Percentiles rank a stretch among this genome's conserved stretches.
Evolutionary conservation across 352 stramenopile genomes (phyloP).

Genomic region (Phytophthora agathidicida): DNA sequence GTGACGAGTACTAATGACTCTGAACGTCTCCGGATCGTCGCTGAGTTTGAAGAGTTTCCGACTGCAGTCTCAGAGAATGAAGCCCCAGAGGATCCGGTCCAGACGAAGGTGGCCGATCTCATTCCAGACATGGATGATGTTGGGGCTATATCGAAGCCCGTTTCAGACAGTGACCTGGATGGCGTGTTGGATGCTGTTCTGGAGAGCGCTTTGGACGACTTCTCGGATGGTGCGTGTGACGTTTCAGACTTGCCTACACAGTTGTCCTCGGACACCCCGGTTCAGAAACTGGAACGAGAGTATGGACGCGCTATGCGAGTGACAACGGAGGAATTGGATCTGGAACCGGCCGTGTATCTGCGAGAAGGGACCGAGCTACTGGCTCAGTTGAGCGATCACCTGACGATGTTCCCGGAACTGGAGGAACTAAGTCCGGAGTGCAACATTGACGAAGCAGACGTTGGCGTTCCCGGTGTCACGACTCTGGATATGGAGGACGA

Average conservation of each 20-base stretch:
- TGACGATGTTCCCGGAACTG: background rate
- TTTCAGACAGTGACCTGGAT: too few relatives aligned
- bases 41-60: too few relatives aligned
- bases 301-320: background rate
- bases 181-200: too few relatives aligned
- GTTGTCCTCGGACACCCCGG: background rate
- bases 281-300: background rate
- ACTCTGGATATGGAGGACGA: background rate
- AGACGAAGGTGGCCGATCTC: too few relatives aligned
- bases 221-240: background rate
- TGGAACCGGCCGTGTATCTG: background rate
- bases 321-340: background rate
- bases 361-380: background rate
- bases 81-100: too few relatives aligned
- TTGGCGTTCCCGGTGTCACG: background rate
- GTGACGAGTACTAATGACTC: too few relatives aligned
- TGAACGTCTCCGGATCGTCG: too few relatives aligned
- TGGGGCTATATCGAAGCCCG: too few relatives aligned
- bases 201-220: background rate
- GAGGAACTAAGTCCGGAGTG: background rate
- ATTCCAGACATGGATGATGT: too few relatives aligned
- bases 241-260: background rate
- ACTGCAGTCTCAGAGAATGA: too few relatives aligned
- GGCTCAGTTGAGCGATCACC: background rate
- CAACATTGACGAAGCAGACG: background rate